phyloP scores from a whole-genome alignment of 2,329 filamentous ascomycete genomes.

The Venturia oleaginea region DNA sequence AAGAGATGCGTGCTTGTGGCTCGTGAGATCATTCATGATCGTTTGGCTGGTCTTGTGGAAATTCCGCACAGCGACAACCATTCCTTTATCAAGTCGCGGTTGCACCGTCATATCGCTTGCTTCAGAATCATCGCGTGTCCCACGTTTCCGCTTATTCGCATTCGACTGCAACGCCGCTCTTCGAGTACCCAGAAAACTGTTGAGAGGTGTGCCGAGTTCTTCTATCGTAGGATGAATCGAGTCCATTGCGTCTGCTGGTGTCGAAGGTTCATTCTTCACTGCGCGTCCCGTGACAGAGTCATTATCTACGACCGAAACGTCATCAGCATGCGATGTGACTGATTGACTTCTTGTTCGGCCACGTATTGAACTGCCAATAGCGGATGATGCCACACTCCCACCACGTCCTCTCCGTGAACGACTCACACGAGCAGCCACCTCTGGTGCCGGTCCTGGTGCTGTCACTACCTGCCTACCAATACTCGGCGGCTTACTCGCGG shows the following conservation, averaged over 20 bases:
- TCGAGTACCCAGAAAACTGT: slow-evolving; percentile 19
- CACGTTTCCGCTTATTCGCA: slow-evolving; percentile 34
- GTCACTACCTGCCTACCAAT: slow-evolving; percentile 21
- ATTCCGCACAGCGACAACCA: slow-evolving; percentile 37
- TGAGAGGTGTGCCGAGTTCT: slow-evolving; percentile 18
- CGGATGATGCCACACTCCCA: slow-evolving; percentile 38
- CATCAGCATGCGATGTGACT: slow-evolving; percentile 37
- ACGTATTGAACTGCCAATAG: slow-evolving; percentile 34
- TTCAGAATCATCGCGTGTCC: slow-evolving; percentile 18
- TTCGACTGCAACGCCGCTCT: slow-evolving; percentile 25
- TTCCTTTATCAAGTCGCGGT: slow-evolving; percentile 16
- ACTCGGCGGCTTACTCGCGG: slow-evolving; percentile 24
- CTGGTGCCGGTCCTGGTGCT: slow-evolving; percentile 15
- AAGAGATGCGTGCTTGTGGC: slow-evolving; percentile 43
- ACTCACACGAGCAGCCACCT: slow-evolving; percentile 15
- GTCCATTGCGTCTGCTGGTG: slow-evolving; percentile 28
- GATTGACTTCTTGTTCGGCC: slow-evolving; percentile 41
- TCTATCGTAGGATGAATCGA: slow-evolving; percentile 19
- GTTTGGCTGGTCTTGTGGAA: slow-evolving; percentile 39
- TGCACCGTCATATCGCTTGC: slow-evolving; percentile 17
- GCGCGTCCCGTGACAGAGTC: slow-evolving; percentile 29
- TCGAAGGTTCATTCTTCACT: slow-evolving; percentile 40
- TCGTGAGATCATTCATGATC: slow-evolving; percentile 42
- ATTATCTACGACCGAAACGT: slow-evolving; percentile 28
- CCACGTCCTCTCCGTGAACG: slow-evolving; percentile 19